These are phyloP conservation scores for Xylaria sp. DNA, from an alignment of 2,329 filamentous ascomycete genomes.

Conservation along the genomic window DNA sequence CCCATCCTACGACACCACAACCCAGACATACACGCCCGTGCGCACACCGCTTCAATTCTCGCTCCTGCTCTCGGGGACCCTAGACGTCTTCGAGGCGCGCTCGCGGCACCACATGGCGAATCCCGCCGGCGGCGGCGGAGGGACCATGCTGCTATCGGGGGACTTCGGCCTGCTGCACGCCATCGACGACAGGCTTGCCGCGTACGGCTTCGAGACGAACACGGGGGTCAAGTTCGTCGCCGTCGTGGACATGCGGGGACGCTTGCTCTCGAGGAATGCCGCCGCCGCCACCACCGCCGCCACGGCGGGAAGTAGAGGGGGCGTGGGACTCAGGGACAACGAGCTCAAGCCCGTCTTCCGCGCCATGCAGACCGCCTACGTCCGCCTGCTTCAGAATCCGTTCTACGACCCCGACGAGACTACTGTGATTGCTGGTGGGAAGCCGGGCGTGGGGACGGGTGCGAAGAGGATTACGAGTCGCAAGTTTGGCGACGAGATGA, in stretches of 20 bases:
- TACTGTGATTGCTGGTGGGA: slow-evolving; percentile 61
- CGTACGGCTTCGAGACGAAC: slow-evolving; percentile 97
- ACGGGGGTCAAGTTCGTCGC: slow-evolving; percentile 92
- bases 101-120: slow-evolving; percentile 67
- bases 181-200: slow-evolving; percentile 89
- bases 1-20: slow-evolving; percentile 72
- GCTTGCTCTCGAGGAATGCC: slow-evolving; percentile 53
- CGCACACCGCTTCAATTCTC: slow-evolving; percentile 88
- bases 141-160: slow-evolving; percentile 65
- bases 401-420: slow-evolving; percentile 94
- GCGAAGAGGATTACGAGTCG: slow-evolving; percentile 81
- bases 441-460: slow-evolving; percentile 63
- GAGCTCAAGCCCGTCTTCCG: slow-evolving; percentile 91
- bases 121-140: slow-evolving; percentile 7
- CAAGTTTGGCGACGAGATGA: slow-evolving; percentile 83
- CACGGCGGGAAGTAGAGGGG: slow-evolving; percentile 43
- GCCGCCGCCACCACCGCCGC: background rate
- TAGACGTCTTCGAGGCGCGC: slow-evolving; percentile 93
- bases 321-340: slow-evolving; percentile 80
- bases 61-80: slow-evolving; percentile 87
- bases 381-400: slow-evolving; percentile 88
- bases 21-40: slow-evolving; percentile 64
- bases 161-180: slow-evolving; percentile 93
- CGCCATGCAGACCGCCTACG: slow-evolving; percentile 92
- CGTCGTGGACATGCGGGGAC: slow-evolving; percentile 88